Conservation (phyloP, 768 basidiomycete genomes). For the Thelephora ganbajun region DNA sequence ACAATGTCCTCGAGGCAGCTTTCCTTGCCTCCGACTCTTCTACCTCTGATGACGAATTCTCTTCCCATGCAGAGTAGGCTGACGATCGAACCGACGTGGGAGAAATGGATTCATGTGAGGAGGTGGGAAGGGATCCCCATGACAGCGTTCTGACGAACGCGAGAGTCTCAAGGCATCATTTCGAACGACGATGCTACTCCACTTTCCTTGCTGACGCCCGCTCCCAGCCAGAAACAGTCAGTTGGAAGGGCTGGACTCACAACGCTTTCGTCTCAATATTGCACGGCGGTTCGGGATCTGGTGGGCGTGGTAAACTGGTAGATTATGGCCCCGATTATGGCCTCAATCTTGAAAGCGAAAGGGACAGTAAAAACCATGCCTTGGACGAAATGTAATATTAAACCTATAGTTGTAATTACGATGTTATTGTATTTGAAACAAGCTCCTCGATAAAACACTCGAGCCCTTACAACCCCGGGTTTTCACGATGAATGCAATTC, state of each 20-base stretch:
- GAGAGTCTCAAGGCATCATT: constrained; percentile 17
- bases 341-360: no score
- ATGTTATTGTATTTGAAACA: no score
- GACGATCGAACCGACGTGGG: constrained; percentile 4
- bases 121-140: constrained; percentile 70
- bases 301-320: constrained; percentile 10
- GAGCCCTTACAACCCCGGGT: no score
- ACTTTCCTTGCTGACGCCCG: constrained; percentile 7
- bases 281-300: constrained; percentile 10
- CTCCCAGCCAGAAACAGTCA: constrained; percentile 5
- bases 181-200: constrained; percentile 8
- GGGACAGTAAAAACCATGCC: no score
- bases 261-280: constrained; percentile 9
- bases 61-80: constrained; percentile 3
- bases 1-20: constrained; percentile 67
- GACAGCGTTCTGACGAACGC: constrained; percentile 55
- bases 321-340: no score
- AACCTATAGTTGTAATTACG: no score
- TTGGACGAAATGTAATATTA: no score
- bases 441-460: no score
- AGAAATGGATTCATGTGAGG: constrained; percentile 23
- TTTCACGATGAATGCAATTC: no score
- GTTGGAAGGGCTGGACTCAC: constrained; percentile 6
- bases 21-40: constrained; percentile 46
- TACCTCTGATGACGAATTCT: constrained; percentile 3